phyloP scores from a whole-genome alignment of 768 basidiomycete species.

The Tricholoma flavovirens region DNA sequence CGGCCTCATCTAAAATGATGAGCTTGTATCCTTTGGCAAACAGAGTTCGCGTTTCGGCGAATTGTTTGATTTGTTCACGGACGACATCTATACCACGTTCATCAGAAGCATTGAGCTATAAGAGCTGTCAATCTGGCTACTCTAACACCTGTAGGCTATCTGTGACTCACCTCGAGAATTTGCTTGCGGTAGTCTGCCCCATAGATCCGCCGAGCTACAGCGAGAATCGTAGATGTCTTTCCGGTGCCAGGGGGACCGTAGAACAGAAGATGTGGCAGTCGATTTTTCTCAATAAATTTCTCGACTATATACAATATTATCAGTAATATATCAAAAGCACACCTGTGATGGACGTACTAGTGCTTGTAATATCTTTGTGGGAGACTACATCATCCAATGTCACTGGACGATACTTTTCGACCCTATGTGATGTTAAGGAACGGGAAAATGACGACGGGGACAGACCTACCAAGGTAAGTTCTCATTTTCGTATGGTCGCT shows the following conservation, averaged over 20 bases:
- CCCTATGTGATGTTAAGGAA: slow-evolving; percentile 48
- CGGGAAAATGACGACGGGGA: neutral
- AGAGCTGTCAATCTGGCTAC: neutral
- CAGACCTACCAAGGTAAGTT: slow-evolving; percentile 73
- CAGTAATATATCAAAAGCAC: slow-evolving; percentile 1
- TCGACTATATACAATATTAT: slow-evolving; percentile 57
- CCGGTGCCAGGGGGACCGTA: slow-evolving; percentile 99
- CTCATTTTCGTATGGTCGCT: slow-evolving; percentile 45
- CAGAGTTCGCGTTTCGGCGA: slow-evolving; percentile 91
- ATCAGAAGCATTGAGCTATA: slow-evolving; percentile 92
- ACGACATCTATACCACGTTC: slow-evolving; percentile 99
- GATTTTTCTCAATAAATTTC: slow-evolving; percentile 91
- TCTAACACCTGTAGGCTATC: neutral
- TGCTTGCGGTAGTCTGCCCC: slow-evolving; percentile 82
- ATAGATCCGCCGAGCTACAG: slow-evolving; percentile 92
- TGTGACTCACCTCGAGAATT: slow-evolving; percentile 74
- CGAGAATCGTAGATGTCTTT: slow-evolving; percentile 96
- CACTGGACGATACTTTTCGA: slow-evolving; percentile 95
- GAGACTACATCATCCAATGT: slow-evolving; percentile 93
- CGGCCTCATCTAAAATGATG: slow-evolving; percentile 98
- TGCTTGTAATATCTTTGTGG: slow-evolving; percentile 90
- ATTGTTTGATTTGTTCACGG: slow-evolving; percentile 97
- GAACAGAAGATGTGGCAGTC: slow-evolving; percentile 91
- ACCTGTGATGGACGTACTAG: slow-evolving; percentile 54
- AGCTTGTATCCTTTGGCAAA: slow-evolving; percentile 94